These are phyloP conservation scores for Ascosphaera aggregata DNA, from an alignment of 2,329 filamentous ascomycete genomes.

Conservation along the genomic window DNA sequence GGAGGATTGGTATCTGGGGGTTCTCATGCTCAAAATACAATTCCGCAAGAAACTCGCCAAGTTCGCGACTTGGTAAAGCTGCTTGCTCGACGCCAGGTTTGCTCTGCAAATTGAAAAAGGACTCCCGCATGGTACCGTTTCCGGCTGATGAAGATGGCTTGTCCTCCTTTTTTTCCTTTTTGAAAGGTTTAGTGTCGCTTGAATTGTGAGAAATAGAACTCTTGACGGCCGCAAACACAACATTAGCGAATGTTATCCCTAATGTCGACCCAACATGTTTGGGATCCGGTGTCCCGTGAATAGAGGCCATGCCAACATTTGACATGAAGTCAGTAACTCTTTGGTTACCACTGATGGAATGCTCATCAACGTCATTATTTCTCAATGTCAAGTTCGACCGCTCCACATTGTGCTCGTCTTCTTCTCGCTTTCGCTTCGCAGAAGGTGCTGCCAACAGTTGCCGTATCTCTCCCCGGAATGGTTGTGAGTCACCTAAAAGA, in stretches of 20 bases:
- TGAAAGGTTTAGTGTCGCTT: background rate
- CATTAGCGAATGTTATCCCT: constrained; percentile 80
- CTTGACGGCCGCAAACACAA: constrained; percentile 86
- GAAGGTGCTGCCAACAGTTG: background rate
- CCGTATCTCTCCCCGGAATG: background rate
- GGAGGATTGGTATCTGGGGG: constrained; percentile 81
- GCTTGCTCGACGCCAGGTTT: constrained; percentile 72
- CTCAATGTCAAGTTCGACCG: too few relatives aligned
- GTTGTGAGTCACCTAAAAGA: constrained; percentile 4
- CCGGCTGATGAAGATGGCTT: constrained; percentile 15
- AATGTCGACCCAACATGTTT: constrained; percentile 66
- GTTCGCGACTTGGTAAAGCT: constrained; percentile 53
- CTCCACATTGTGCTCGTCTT: constrained; percentile 1
- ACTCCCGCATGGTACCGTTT: constrained; percentile 74
- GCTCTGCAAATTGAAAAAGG: constrained; percentile 89
- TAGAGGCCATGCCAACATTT: constrained; percentile 52
- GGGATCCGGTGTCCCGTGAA: constrained; percentile 54
- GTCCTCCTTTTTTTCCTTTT: background rate
- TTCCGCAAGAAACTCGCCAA: constrained; percentile 49
- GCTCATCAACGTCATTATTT: too few relatives aligned
- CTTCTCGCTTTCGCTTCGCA: constrained; percentile 3
- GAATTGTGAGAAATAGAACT: constrained; percentile 35
- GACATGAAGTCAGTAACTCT: constrained; percentile 43
- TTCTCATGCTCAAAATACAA: constrained; percentile 95
- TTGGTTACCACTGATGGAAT: constrained; percentile 2